phyloP scores from a whole-genome alignment of 2,329 filamentous ascomycete species.

The Fusarium nematophilum region DNA sequence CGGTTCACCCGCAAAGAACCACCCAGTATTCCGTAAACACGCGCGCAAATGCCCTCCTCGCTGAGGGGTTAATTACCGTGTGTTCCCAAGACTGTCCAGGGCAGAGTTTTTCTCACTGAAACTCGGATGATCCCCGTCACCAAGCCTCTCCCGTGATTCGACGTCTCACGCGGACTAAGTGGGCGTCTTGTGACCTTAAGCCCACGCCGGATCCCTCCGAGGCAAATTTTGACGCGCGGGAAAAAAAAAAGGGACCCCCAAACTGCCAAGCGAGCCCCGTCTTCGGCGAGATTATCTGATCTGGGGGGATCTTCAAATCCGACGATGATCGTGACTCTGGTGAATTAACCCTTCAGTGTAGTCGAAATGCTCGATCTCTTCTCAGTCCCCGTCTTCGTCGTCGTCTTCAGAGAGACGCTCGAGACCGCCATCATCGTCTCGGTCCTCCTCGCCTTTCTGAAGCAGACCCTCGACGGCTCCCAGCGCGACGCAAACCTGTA shows the following conservation, averaged over 20 bases:
- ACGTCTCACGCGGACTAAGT: conserved; percentile 17
- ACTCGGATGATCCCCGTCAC: conserved; percentile 7
- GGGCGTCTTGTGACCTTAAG: conserved; percentile 36
- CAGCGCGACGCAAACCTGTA: conserved; percentile 71
- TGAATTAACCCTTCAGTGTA: too few relatives aligned
- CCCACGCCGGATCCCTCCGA: conserved; percentile 21
- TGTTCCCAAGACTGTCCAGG: background rate
- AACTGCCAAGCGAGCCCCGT: conserved; percentile 24
- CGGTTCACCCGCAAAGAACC: background rate
- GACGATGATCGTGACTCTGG: background rate
- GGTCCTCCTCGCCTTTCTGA: conserved; percentile 84
- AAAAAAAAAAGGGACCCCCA: background rate
- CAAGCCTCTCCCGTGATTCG: conserved; percentile 22
- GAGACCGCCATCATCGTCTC: conserved; percentile 89
- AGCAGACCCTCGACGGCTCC: conserved; percentile 78
- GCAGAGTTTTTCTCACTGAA: conserved; percentile 29
- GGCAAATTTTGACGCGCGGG: conserved; percentile 21
- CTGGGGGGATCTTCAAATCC: background rate
- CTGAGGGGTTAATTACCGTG: background rate
- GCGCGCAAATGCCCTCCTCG: too few relatives aligned
- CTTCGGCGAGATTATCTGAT: conserved; percentile 35
- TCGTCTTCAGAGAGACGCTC: conserved; percentile 87
- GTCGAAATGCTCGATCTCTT: conserved; percentile 73
- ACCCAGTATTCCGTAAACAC: too few relatives aligned
- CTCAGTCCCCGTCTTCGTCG: conserved; percentile 86